Evolutionary conservation across 495 filamentous ascomycete genomes (phyloP), one percentile per base, ranked within the genome.

Genomic region (Chaetomium cochliodes): DNA sequence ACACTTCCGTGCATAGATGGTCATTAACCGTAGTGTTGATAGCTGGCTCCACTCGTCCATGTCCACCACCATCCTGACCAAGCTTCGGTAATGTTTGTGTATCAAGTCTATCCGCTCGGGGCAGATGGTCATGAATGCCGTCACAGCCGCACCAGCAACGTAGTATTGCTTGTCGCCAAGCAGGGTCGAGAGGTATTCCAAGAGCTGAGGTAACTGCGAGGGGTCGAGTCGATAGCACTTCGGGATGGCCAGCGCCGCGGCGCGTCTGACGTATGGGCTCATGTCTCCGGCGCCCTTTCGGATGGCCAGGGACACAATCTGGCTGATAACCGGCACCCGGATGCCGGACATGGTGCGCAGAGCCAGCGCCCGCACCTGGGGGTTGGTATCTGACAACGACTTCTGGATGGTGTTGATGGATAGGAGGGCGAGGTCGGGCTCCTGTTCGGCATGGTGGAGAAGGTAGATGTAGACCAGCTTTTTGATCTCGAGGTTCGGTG

Each of bases 41-140:
- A 97, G 75, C 75, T 98, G 94, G 51, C 92, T 88, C 94, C 94
- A 98, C 75, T 98, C 94, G 76, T 98, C 94, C 94, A 98, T 98
- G 71, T 98, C 94, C 30, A 97, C 91, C 33, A 98, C 78, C 80
- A 97, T 96, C 74, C 86, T 90, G 47, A 93, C 86, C 51, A 98
- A 77, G 55, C 83, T 80, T 64, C 90, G 84, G 72, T 97, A 98
- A 72, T 93, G 90, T 69, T 90, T 87, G 76, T 98, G 96, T 59
- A 98, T 86, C 51, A 98, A 74, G 70, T 93, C 92, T 57, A 96
- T 84, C 65, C 90, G 81, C 16, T 93, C 86, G 0, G 94, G 92
- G 66, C 92, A 98, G 20, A 97, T 81, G 62, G 96, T 92, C 73
- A 94, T 75, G 67, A 92, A 97, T 2, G 96, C 92, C 59, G 86